A percentile compares a stretch with the other conserved stretches of the same genome.
phyloP scores from a whole-genome alignment of 257 asterid species.

The Przewalskia tangutica region DNA sequence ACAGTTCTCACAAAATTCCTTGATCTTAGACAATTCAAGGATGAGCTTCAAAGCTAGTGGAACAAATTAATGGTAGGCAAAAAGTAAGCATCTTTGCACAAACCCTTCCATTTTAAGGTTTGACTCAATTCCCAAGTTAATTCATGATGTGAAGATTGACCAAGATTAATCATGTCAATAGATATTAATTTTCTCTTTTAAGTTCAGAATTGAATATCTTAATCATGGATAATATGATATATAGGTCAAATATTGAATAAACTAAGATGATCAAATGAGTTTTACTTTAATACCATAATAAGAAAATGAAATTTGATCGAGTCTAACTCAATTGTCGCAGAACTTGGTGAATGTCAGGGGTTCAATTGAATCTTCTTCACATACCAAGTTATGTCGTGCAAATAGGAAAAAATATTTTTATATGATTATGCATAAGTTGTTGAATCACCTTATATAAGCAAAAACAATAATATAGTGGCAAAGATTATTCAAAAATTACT shows the following conservation, averaged over 20 bases:
- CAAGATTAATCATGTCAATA: neutral
- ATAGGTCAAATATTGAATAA: neutral
- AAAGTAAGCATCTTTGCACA: neutral
- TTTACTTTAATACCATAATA: neutral
- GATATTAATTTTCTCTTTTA: fast-evolving
- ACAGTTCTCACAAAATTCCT: neutral
- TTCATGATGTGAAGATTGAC: too few species aligned
- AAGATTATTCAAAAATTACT: too few species aligned
- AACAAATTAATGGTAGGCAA: neutral
- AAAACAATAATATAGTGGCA: too few species aligned
- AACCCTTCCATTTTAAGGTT: too few species aligned
- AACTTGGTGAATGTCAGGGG: too few species aligned
- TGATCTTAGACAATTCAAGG: neutral
- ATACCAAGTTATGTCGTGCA: neutral
- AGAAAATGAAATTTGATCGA: neutral
- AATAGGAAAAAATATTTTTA: too few species aligned
- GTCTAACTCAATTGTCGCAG: neutral
- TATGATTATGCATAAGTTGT: neutral
- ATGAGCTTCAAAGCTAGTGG: neutral
- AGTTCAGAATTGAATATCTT: neutral
- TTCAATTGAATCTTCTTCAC: neutral
- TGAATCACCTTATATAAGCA: neutral
- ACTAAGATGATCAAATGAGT: neutral
- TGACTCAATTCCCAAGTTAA: too few species aligned
- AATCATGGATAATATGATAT: neutral